Base-by-base conservation (phyloP, 495 filamentous ascomycete genomes). In the Barbatosphaeria neglecta region DNA sequence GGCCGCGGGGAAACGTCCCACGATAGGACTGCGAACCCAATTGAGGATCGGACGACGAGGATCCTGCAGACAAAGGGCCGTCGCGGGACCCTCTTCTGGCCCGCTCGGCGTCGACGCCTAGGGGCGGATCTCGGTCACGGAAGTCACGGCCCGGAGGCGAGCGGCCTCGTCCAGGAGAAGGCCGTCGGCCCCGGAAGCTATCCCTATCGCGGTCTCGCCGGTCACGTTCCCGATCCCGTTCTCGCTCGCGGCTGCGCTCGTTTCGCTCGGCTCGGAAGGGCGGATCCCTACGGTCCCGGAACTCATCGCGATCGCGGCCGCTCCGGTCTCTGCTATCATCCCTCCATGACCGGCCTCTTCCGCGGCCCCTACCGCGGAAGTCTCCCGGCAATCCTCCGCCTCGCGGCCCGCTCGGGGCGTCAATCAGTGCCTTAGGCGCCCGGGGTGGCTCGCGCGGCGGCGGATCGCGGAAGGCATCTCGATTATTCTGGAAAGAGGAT, bases 391-490 rank as follows among this genome's bases (percentile, higher is more conserved):
- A 75, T 1, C 68, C 64, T 9, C 67, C 67, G 23, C 70, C 72
- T 16, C 75, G 61, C 7, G 73, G 72, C 6, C 81, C 80, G 53
- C 77, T 74, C 24, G 81, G 76, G 3, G 78, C 62, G 52, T 86
- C 82, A 18, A 83, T 67, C 45, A 83, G 56, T 7, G 80, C 84
- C 57, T 83, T 84, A 0, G 85, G 85, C 3, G 79, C 85, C 28
- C 82, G 70, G 2, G 85, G 85, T 0, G 84, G 81, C 24, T 72
- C 67, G 45, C 57, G 57, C 4, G 60, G 60, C 6, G 67, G 45
- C 3, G 63, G 50, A 39, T 72, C 66, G 28, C 70, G 64, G 43
- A 75, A 75, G 10, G 57, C 51, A 48, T 76, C 68, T 49, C 79
- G 65, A 48, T 69, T 68, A 6, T 69, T 55, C 40, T 68, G 66